These are phyloP conservation scores for Penicillium aurantiogriseum DNA, from an alignment of 2,329 filamentous ascomycete genomes.

Conservation along the genomic window DNA sequence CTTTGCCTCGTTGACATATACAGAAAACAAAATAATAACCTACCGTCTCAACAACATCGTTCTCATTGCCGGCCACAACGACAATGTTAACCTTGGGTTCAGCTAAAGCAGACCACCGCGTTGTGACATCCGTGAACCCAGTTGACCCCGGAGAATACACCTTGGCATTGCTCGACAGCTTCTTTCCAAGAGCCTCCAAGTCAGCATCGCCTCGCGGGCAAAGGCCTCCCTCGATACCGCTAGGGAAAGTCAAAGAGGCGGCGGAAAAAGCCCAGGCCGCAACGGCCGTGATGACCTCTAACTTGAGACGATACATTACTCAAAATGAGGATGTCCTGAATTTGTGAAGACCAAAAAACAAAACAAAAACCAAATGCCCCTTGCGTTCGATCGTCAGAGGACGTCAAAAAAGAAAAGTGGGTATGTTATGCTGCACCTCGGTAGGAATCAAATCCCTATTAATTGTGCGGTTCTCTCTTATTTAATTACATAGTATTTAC, in stretches of 20 bases:
- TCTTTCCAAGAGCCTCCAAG: slow-evolving; percentile 18
- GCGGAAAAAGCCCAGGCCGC: slow-evolving; percentile 26
- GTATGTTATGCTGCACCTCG: neutral
- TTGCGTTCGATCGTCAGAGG: neutral
- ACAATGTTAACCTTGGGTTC: slow-evolving; percentile 48
- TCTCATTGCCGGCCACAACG: slow-evolving; percentile 49
- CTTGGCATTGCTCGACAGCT: slow-evolving; percentile 41
- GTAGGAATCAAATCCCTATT: neutral
- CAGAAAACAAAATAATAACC: slow-evolving; percentile 6
- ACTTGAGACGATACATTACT: neutral
- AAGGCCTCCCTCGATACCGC: slow-evolving; percentile 1
- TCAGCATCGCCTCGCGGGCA: slow-evolving; percentile 16
- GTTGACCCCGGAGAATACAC: slow-evolving; percentile 45
- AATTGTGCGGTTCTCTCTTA: neutral
- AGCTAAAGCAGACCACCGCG: slow-evolving; percentile 49
- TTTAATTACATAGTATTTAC: neutral
- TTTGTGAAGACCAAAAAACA: neutral
- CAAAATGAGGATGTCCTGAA: neutral
- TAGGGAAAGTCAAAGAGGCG: slow-evolving; percentile 7
- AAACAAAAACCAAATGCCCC: neutral
- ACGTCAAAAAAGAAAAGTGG: neutral
- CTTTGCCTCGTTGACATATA: neutral
- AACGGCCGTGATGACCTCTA: slow-evolving; percentile 20
- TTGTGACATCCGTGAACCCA: slow-evolving; percentile 41
- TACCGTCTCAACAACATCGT: slow-evolving; percentile 53